Base-by-base conservation (phyloP, 2,329 filamentous ascomycete genomes). In the Aspergillus sp. region DNA sequence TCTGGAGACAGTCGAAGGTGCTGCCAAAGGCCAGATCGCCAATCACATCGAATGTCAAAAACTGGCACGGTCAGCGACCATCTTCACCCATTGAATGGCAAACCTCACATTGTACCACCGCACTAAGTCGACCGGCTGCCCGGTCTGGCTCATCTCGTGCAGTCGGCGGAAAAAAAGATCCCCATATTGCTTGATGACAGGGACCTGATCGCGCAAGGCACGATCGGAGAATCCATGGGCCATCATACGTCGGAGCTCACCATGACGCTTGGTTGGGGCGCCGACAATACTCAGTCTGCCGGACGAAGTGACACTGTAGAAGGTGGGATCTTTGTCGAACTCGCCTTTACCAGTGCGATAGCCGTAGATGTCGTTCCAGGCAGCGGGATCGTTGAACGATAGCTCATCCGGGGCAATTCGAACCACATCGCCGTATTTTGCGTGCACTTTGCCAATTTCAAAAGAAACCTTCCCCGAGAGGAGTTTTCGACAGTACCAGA, bases 351-450 rank as follows among this genome's bases (percentile, higher is more conserved):
- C 56, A 11, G 49, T 44, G 19, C 55, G 53, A 27, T 43, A 32
- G 1, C 57, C 60, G 12, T 67, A 66, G 29, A 67, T 66, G 39
- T 67, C 63, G 3, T 52, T 57, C 43, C 58, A 65, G 11, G 58
- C 60, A 12, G 52, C 51, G 2, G 56, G 39, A 6, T 49, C 54
- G 39, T 55, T 59, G 50, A 65, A 68, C 5, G 61, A 60, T 4
- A 58, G 37, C n/a, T 56, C 52, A 12, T 48, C 40, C 6, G 55
- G 55, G 5, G 47, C 41, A 26, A 53, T 44, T 1, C 55, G 51
- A 4, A 58, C 37, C 9, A 56, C 44, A 1, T 54, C 44, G 0
- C 55, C 55, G 13, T 57, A 58, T 19, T 19, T 19, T 2, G 19
- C 19, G 4, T 19, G 19, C 4, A 19, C 19, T 19, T 19, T 19